phyloP scores from a whole-genome alignment of 805 yeast genomes.

The Allodekkera sacchari region DNA sequence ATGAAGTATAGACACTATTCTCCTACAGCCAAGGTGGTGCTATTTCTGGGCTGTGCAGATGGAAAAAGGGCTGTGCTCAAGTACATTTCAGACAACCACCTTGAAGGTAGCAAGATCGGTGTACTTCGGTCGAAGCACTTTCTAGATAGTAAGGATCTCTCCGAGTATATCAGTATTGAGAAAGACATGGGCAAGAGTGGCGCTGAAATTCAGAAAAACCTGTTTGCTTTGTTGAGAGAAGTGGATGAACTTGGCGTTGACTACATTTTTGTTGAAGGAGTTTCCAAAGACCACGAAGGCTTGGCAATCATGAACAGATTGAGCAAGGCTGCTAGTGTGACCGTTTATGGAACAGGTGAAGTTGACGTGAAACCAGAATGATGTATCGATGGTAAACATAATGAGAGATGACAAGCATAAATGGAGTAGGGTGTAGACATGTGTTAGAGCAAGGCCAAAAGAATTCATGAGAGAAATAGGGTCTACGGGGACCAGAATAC shows the following conservation, averaged over 20 bases:
- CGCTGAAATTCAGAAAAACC: slow-evolving; percentile 59
- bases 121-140: slow-evolving; percentile 38
- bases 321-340: slow-evolving; percentile 62
- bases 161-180: slow-evolving; percentile 15
- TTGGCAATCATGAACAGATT: slow-evolving; percentile 92
- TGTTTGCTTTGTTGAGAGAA: slow-evolving; percentile 66
- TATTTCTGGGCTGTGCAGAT: slow-evolving; percentile 46
- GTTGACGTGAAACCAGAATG: not conserved
- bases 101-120: slow-evolving; percentile 35
- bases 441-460: no score
- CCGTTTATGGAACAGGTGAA: slow-evolving; percentile 1
- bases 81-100: slow-evolving; percentile 8
- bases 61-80: slow-evolving; percentile 29
- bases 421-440: no score
- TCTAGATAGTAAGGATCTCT: not conserved
- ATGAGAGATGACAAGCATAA: not conserved
- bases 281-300: slow-evolving; percentile 70
- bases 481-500: no score
- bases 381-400: not conserved
- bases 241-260: slow-evolving; percentile 67
- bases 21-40: slow-evolving; percentile 74
- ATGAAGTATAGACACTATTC: slow-evolving; percentile 97
- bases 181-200: slow-evolving; percentile 38
- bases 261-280: slow-evolving; percentile 76
- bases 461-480: no score